Evolutionary conservation across 2,329 filamentous ascomycete species (phyloP), one percentile per base, ranked within the genome.

Genomic region (Xylaria sp.): DNA sequence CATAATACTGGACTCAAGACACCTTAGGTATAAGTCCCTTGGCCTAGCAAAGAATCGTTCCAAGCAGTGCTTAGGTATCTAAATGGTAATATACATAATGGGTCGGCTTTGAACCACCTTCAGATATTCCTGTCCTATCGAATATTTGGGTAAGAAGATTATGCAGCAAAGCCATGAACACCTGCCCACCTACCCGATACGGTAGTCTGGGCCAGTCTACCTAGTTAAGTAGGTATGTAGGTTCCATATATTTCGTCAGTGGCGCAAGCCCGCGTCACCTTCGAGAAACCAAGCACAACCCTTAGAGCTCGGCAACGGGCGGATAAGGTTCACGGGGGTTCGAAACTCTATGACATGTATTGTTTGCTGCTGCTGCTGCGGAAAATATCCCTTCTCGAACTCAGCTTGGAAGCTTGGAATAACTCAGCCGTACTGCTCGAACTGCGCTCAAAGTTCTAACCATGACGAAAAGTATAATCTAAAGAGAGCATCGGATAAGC

Each of bases 81-180:
- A 35, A 10, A 10, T 35, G 32, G 32, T 35, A 6, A 35, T 35
- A 35, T 10, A 6, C 32, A 35, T 10, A 35, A 35, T 35, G 32
- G 32, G 32, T 8, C 16, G 40, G 9, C 21, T 27, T 25, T 10
- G 32, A 37, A 27, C 25, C 40, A n/a, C 40, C 16, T 44, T 44
- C 16, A 44, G 18, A 25, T 29, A 50, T 35, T 35, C 32, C 32
- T 35, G 5, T 35, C 23, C 21, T 42, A 42, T 32, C 9, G 10
- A 35, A 23, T 16, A 63, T 12, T 21, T 48, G 23, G 13, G n/a
- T 55, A 65, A 13, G n/a, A 37, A 42, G 61, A 47, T 55, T 65
- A 68, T 70, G 68, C 61, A 65, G 37, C 21, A 65, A 70, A 70
- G 13, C 65, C 50, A 35, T 48, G 25, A 58, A 16, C 68, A 68